Base-by-base conservation (phyloP, 805 yeast genomes). In the Jamesozyma piceae region DNA sequence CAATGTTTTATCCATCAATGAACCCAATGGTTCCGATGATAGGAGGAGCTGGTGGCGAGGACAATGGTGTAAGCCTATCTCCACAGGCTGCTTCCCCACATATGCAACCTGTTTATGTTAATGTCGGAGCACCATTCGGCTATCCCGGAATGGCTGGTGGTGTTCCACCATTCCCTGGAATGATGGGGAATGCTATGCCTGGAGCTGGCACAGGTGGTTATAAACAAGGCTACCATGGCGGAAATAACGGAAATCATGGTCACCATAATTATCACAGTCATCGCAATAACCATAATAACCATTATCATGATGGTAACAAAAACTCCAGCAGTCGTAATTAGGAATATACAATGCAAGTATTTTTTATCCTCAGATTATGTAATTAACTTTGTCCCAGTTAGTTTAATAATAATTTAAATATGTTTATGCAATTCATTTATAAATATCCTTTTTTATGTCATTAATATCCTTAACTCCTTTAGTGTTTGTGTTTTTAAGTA, bases 1-100 rank as follows among this genome's bases (percentile, higher is more conserved):
- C 64, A 15, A 49, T 58, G 51, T 58, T 56, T 42, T 58, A 58
- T 37, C 64, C 64, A 24, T 48, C 54, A 5, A 57, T 60, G 58
- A 55, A 54, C 22, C 62, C 54, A 34, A 55, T 57, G 60, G 50
- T 55, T 51, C 54, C 60, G 34, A 46, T 54, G 47, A 53, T 58
- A 55, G 49, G 50, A 20, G 46, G 45, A 24, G 54, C 48, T 17
- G 53, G 50, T 22, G 46, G 45, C 21, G 54, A 49, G 17, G 53
- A 47, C 3, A 33, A 8, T 29, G 41, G 39, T 5, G 11, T 44
- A 4, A 45, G 48, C 15, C 54, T 54, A 9, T 50, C 60, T 9
- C 60, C 59, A 14, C 56, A 54, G 36, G 47, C 49, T 15, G 45
- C 49, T 15, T 53, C 62, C 11, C 60, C 59, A 17, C 61, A 56